Evolutionary conservation across 1,284 basidiomycete species (phyloP), one percentile per base, ranked within the genome.

Genomic region (Ustilago curta): DNA sequence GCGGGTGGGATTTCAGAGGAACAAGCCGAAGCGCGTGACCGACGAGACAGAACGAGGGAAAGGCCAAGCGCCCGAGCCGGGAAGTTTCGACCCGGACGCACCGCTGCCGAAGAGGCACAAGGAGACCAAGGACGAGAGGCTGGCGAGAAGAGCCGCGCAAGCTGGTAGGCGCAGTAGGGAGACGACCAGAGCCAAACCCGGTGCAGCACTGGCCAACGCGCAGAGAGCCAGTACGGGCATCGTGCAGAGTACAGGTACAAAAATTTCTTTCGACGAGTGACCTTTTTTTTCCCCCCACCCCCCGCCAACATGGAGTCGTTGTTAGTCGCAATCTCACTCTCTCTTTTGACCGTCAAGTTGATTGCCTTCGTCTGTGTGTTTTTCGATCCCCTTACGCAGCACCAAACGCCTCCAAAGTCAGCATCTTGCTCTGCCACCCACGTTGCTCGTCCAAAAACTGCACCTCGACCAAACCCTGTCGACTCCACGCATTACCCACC

Each of bases 201-300:
- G 95, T 59, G 95, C 94, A 5, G 94, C 94, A 5, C 88, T 97
- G 23, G 94, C 95, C 0, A 89, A 90, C 65, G 95, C 96, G 19
- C 91, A 92, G 83, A 89, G 95, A 58, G 93, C 93, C 85, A 91
- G 91, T 65, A 90, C 90, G 19, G 92, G 91, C 1, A 96, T 98
- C 79, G 88, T 97, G 7, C 91, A 91, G 31, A 87, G 88, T 71
- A 87, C 89, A 78, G 93, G 93, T n/a, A 90, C 90, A 84, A 97
- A 95, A 87, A 91, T 92, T 63, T 90, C 89, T 29, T 98, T 97
- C 43, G 73, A 75, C 56, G 55, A 73, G 12, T 60, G 40, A 25
- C 19, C 8, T 11, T 27, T 21, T 21, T 18, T 40, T 7, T 32
- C 32, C 11, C 16, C 43, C 32, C 21, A 4, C 6, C n/a, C 21